phyloP scores from a whole-genome alignment of 108 stramenopile species.

The Nitzschia putrida region DNA sequence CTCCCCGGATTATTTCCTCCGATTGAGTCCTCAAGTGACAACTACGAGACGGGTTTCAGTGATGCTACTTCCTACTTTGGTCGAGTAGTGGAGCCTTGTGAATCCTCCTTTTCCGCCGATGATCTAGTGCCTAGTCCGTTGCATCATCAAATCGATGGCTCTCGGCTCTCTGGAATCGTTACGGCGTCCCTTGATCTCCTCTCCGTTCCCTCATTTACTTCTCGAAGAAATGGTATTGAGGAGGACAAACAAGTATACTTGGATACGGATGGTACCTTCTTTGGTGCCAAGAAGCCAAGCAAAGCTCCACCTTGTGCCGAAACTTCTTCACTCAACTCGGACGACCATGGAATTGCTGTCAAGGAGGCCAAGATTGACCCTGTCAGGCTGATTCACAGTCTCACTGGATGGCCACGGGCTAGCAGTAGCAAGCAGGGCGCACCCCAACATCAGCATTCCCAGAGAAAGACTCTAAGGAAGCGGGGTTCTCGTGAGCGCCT shows the following conservation, averaged over 20 bases:
- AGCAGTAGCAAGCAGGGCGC: slow-evolving; percentile 25
- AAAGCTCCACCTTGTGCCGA: not conserved
- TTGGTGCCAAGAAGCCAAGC: not conserved
- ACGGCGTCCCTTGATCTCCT: slow-evolving; percentile 14
- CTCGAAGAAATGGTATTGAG: not conserved
- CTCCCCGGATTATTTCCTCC: slow-evolving; percentile 45
- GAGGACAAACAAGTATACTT: not conserved
- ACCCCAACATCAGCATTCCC: not conserved
- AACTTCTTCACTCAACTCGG: slow-evolving; percentile 3
- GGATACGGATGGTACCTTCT: too few relatives aligned
- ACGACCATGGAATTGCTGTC: slow-evolving; percentile 44
- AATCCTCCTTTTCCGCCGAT: not conserved
- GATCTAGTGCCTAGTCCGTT: slow-evolving; percentile 4
- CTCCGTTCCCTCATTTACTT: slow-evolving; percentile 9
- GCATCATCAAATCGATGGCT: slow-evolving; percentile 15
- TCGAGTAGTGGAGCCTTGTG: too few relatives aligned
- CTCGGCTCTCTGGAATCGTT: not conserved
- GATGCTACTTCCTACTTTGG: too few relatives aligned
- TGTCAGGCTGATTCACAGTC: slow-evolving; percentile 57
- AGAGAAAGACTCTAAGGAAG: slow-evolving; percentile 27
- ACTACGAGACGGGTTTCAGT: too few relatives aligned
- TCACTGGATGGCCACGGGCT: slow-evolving; percentile 53
- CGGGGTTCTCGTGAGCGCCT: slow-evolving; percentile 10
- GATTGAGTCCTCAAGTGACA: not conserved
- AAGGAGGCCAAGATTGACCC: slow-evolving; percentile 68